phyloP scores from a whole-genome alignment of 176 grass and related monocot species.

The Themeda triandra region DNA sequence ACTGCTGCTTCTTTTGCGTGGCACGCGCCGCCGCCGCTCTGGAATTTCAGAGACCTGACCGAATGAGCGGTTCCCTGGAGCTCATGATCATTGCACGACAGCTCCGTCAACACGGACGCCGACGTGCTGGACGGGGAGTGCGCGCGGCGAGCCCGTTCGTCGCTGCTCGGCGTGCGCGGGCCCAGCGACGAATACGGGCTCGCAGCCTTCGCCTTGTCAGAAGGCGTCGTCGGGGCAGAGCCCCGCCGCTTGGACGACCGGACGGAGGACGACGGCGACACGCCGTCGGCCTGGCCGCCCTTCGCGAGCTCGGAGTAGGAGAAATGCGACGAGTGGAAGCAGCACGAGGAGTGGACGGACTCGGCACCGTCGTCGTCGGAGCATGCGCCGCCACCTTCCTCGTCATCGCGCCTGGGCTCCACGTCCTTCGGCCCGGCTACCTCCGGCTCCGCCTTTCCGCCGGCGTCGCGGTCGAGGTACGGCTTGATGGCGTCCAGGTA shows the following conservation, averaged over 20 bases:
- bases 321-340: constrained; percentile 45
- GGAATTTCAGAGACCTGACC: not conserved
- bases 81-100: constrained; percentile 3
- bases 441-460: not conserved
- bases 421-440: not conserved
- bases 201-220: not conserved
- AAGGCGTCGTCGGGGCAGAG: constrained; percentile 35
- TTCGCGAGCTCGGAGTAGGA: constrained; percentile 48
- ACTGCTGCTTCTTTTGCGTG: not conserved
- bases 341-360: constrained; percentile 76
- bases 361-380: constrained; percentile 50
- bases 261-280: constrained; percentile 30
- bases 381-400: constrained; percentile 12
- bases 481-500: constrained; percentile 71
- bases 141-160: not conserved
- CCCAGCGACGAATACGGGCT: constrained; percentile 16
- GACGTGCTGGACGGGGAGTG: constrained; percentile 32
- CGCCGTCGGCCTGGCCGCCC: not conserved
- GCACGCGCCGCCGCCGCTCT: not conserved
- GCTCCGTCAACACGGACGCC: constrained; percentile 11
- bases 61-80: not conserved
- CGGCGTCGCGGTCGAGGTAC: constrained; percentile 38
- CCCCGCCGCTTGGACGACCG: constrained; percentile 35
- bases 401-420: not conserved
- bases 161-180: constrained; percentile 35